Conservation (phyloP, 176 grass and related monocot species). For the Phoenix roebelenii region DNA sequence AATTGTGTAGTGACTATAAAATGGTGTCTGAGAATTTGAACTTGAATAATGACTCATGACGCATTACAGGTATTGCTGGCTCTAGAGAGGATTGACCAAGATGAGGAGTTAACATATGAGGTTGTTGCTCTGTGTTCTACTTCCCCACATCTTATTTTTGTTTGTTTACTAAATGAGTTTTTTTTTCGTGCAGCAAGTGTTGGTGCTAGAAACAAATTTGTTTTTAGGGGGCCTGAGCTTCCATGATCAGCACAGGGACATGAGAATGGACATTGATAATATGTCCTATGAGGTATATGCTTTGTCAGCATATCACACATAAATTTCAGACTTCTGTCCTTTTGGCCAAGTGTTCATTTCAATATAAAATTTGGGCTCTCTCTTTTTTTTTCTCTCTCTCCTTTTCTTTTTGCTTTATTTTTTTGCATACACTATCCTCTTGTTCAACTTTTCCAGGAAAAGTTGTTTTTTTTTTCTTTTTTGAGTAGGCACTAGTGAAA, state of each 20-base stretch:
- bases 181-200: slow-evolving; percentile 47
- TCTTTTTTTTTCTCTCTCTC: too few relatives aligned
- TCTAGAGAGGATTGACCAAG: slow-evolving; percentile 74
- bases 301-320: not conserved
- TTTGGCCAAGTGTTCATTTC: too few relatives aligned
- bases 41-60: too few relatives aligned
- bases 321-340: not conserved
- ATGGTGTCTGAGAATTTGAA: too few relatives aligned
- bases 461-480: too few relatives aligned
- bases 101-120: slow-evolving; percentile 66
- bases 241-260: slow-evolving; percentile 67
- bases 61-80: slow-evolving; percentile 47
- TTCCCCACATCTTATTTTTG: slow-evolving; percentile 17
- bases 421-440: too few relatives aligned
- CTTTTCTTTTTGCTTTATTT: too few relatives aligned
- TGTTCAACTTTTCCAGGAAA: too few relatives aligned
- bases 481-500: too few relatives aligned
- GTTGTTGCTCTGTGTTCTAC: slow-evolving; percentile 29
- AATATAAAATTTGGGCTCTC: too few relatives aligned
- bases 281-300: slow-evolving; percentile 91
- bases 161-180: not conserved
- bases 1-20: too few relatives aligned
- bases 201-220: slow-evolving; percentile 65
- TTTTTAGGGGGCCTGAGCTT: slow-evolving; percentile 46
- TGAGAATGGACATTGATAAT: slow-evolving; percentile 94